Evolutionary conservation across 2,329 filamentous ascomycete species (phyloP), one percentile per base, ranked within the genome.

Genomic region (Colletotrichum sp.): DNA sequence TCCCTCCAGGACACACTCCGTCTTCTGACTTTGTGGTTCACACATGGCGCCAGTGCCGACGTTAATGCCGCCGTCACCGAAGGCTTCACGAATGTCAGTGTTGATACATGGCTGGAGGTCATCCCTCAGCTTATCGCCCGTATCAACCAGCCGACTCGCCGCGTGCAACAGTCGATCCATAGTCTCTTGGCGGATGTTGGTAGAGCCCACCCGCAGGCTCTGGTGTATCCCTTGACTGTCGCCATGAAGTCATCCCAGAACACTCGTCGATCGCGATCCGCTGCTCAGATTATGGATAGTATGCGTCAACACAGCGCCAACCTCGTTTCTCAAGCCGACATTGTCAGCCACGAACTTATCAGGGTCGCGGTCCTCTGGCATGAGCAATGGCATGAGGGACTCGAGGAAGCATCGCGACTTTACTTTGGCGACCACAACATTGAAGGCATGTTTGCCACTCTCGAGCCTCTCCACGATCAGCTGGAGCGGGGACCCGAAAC

Each of bases 341-440:
- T 96, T 62, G 96, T 99, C 79, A 98, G 96, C 83, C 94, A 97
- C 81, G 97, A 99, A 83, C 91, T 99, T 71, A 98, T 99, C 81
- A 93, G 97, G 67, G 97, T 99, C 74, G 97, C 97, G 18, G 96
- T 99, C 3, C 85, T 99, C 28, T 99, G 97, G 97, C 97, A 99
- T 82, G 97, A 99, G 81, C 94, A 98, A 78, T 99, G 97, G 97
- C 97, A 99, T 79, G 97, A 99, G 84, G 97, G 95, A 32, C 89
- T 99, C 18, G 97, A 99, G 84, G 97, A 99, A 86, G 97, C 97
- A 2, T 98, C 96, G 36, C 92, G 97, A 69, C 88, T 99, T 21
- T 99, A 98, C 88, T 99, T 99, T 85, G 97, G 96, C 75, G 96
- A 98, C 80, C 94, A 97, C 81, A 98, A 99, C 83, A 97, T 98